A percentile compares a stretch with the other conserved stretches of the same genome.
phyloP scores from a whole-genome alignment of 2,329 filamentous ascomycete species.

The Sporothrix sp. region DNA sequence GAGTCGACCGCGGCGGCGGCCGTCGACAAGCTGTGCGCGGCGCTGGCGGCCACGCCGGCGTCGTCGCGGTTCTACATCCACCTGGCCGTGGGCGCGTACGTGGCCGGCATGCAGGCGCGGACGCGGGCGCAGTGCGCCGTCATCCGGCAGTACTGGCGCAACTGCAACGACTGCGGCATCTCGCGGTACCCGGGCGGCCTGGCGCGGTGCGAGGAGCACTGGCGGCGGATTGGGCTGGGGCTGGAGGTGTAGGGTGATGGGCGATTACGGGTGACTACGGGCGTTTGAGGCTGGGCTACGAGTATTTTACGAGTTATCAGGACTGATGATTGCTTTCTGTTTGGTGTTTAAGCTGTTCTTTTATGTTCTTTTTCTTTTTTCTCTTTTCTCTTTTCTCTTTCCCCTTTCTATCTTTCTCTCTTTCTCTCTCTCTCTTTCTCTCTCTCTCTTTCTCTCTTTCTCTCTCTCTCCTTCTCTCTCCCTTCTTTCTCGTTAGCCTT shows the following conservation, averaged over 20 bases:
- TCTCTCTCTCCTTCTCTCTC: too few species aligned
- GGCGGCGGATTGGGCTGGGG: slow-evolving; percentile 11
- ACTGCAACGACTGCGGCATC: slow-evolving; percentile 28
- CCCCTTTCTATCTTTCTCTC: too few species aligned
- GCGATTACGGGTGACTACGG: background rate
- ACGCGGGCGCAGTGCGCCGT: slow-evolving; percentile 25
- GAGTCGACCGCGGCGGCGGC: slow-evolving; percentile 22
- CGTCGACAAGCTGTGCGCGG: slow-evolving; percentile 27
- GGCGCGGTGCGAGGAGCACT: slow-evolving; percentile 13
- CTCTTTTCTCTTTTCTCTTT: background rate
- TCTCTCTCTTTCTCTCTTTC: too few species aligned
- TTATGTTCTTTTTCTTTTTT: background rate
- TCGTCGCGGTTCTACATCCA: slow-evolving; percentile 31
- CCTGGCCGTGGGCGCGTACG: slow-evolving; percentile 28
- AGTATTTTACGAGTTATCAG: background rate
- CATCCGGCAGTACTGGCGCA: slow-evolving; percentile 29
- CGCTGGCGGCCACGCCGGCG: slow-evolving; percentile 24
- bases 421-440: too few species aligned
- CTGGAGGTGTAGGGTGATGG: background rate
- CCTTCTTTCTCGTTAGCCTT: too few species aligned
- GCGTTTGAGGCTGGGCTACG: too few species aligned
- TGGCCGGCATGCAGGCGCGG: slow-evolving; percentile 29
- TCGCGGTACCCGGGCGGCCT: slow-evolving; percentile 25
- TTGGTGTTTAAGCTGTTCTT: background rate
- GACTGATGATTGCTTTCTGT: too few species aligned